phyloP scores from a whole-genome alignment of 2,329 filamentous ascomycete species.

The Trematosphaeria pertusa region DNA sequence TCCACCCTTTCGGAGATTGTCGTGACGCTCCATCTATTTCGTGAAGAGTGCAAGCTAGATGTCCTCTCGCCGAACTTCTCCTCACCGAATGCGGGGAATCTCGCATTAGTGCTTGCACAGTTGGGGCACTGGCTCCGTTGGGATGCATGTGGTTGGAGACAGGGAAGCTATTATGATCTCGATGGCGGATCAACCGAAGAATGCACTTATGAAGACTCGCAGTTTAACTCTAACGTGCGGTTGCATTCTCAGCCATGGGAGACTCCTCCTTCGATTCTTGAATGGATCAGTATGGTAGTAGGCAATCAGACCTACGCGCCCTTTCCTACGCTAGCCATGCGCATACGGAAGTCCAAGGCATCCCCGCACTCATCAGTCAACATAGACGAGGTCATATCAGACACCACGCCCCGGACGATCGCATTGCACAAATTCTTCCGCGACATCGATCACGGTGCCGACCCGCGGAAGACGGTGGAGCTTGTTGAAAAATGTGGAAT shows the following conservation, averaged over 20 bases:
- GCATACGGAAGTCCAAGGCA: slow-evolving; percentile 45
- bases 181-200: slow-evolving; percentile 63
- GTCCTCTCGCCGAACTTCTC: slow-evolving; percentile 61
- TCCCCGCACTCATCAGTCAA: slow-evolving; percentile 47
- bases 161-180: slow-evolving; percentile 64
- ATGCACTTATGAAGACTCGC: slow-evolving; percentile 64
- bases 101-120: slow-evolving; percentile 81
- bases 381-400: slow-evolving; percentile 42
- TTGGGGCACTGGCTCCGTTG: slow-evolving; percentile 84
- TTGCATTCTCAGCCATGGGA: slow-evolving; percentile 45
- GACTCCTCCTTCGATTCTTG: slow-evolving; percentile 65
- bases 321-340: slow-evolving; percentile 47
- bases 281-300: slow-evolving; percentile 52
- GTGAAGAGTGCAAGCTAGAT: slow-evolving; percentile 87
- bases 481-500: slow-evolving; percentile 76
- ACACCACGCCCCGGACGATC: slow-evolving; percentile 61
- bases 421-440: slow-evolving; percentile 74
- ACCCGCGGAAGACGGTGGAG: slow-evolving; percentile 71
- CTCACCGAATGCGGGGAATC: slow-evolving; percentile 53
- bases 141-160: slow-evolving; percentile 63
- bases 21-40: slow-evolving; percentile 79
- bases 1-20: slow-evolving; percentile 72
- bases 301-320: slow-evolving; percentile 37
- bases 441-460: slow-evolving; percentile 44
- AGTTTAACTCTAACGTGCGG: slow-evolving; percentile 32